Conservation (phyloP, 345 rosid species). For the Crucihimalaya himalaica region DNA sequence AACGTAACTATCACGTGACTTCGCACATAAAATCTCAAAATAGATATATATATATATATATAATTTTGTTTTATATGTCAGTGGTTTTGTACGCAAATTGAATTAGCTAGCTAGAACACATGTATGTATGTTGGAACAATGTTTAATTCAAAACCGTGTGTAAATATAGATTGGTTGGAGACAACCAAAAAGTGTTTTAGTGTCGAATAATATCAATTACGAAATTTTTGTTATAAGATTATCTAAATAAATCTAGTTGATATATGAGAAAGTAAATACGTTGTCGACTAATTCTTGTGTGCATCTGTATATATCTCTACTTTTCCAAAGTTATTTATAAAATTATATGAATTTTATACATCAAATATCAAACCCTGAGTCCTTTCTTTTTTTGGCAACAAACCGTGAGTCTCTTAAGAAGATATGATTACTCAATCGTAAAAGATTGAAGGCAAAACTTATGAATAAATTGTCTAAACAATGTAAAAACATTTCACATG, state of each 20-base stretch:
- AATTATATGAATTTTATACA: background rate
- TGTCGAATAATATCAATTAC: background rate
- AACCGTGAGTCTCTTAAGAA: background rate
- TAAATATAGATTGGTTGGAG: too few species aligned
- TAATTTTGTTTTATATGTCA: too few species aligned
- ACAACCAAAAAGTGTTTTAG: too few species aligned
- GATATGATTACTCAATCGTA: constrained; percentile 6
- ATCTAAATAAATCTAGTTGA: background rate
- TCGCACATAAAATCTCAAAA: too few species aligned
- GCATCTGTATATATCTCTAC: background rate
- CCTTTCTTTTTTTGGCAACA: background rate
- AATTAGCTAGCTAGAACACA: too few species aligned
- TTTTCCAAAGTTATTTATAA: background rate
- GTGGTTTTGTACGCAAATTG: too few species aligned
- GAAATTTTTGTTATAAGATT: background rate
- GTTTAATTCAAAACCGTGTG: too few species aligned
- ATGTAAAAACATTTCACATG: constrained; percentile 38
- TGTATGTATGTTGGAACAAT: too few species aligned
- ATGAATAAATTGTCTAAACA: constrained; percentile 15
- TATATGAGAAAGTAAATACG: background rate
- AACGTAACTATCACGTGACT: background rate
- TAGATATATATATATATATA: too few species aligned
- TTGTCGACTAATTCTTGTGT: background rate
- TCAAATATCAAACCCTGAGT: background rate
- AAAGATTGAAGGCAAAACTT: background rate